Percentiles rank a stretch among this genome's conserved stretches.
Evolutionary conservation across 768 basidiomycete species (phyloP).

Genomic region (Fistulinella prunicolor): DNA sequence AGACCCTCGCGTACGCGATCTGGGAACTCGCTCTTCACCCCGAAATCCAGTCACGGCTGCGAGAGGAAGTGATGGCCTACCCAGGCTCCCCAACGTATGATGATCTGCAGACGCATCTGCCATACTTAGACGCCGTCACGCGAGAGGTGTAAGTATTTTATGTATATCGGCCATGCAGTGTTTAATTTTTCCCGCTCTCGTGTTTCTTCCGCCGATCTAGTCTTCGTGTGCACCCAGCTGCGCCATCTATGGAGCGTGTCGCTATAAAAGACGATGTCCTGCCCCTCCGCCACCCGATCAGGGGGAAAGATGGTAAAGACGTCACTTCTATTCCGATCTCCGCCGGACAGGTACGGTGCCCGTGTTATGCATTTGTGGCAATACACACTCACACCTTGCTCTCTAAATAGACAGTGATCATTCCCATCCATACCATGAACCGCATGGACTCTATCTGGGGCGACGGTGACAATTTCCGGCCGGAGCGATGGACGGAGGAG

Average conservation of each 20-base stretch:
- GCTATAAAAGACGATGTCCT: slow-evolving; percentile 1
- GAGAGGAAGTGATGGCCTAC: slow-evolving; percentile 1
- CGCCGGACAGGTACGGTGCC: slow-evolving; percentile 7
- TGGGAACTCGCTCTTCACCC: slow-evolving; percentile 8
- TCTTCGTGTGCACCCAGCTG: slow-evolving; percentile 3
- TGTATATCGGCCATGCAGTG: background rate
- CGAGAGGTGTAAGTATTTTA: slow-evolving; percentile 7
- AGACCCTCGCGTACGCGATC: slow-evolving; percentile 6
- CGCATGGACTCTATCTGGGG: slow-evolving; percentile 1
- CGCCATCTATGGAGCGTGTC: slow-evolving; percentile 2
- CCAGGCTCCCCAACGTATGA: slow-evolving; percentile 5
- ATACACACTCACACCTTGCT: no score
- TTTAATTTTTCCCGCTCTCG: background rate
- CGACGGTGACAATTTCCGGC: background rate
- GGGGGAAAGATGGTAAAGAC: background rate
- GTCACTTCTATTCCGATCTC: slow-evolving; percentile 3
- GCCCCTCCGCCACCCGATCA: slow-evolving; percentile 6
- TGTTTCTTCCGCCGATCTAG: background rate
- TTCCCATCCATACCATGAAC: slow-evolving; percentile 3
- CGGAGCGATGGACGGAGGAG: slow-evolving; percentile 2
- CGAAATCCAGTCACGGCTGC: background rate
- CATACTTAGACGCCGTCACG: slow-evolving; percentile 5
- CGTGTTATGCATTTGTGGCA: no score
- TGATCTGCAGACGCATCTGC: slow-evolving; percentile 5
- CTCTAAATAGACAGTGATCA: slow-evolving; percentile 5